Percentiles rank a stretch among this genome's conserved stretches.
Evolutionary conservation across 2,329 filamentous ascomycete species (phyloP).

Genomic region (Talaromyces sp.): DNA sequence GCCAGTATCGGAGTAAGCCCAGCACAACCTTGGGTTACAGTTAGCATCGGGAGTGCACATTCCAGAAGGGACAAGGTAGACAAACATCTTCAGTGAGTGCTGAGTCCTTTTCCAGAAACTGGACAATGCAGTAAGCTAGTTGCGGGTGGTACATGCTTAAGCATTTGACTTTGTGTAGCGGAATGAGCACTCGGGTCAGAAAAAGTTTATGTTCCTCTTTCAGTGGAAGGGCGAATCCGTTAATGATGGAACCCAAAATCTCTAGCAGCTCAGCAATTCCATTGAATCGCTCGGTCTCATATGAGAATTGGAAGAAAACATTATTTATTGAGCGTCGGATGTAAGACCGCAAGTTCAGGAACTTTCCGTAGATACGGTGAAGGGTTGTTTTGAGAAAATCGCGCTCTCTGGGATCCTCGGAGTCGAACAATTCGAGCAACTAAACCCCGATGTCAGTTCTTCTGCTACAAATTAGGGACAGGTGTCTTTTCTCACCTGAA

Average conservation of each 20-base stretch:
- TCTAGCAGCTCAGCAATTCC: constrained; percentile 95
- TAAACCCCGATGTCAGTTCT: constrained; percentile 32
- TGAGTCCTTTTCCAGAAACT: constrained; percentile 97
- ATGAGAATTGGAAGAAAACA: constrained; percentile 99
- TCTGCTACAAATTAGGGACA: neutral
- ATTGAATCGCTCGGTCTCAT: constrained; percentile 98
- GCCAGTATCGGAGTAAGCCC: constrained; percentile 93
- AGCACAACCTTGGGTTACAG: constrained; percentile 67
- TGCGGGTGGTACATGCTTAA: constrained; percentile 99
- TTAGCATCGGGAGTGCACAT: neutral
- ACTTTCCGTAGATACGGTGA: constrained; percentile 98
- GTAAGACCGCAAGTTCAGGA: constrained; percentile 93
- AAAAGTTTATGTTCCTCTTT: constrained; percentile 99
- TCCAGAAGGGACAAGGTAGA: constrained; percentile 10
- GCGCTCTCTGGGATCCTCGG: constrained; percentile 90
- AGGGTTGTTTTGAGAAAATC: constrained; percentile 98
- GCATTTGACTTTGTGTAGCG: constrained; percentile 96
- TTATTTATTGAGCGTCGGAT: constrained; percentile 99
- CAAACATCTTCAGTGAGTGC: constrained; percentile 91
- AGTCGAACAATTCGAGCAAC: constrained; percentile 96
- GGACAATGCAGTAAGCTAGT: constrained; percentile 96
- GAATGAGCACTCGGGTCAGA: constrained; percentile 85
- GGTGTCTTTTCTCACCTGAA: constrained; percentile 55
- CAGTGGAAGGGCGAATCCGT: constrained; percentile 90
- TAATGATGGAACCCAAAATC: constrained; percentile 97